These are phyloP conservation scores for Mycena indigotica DNA, from an alignment of 768 basidiomycete species.

Conservation along the genomic window DNA sequence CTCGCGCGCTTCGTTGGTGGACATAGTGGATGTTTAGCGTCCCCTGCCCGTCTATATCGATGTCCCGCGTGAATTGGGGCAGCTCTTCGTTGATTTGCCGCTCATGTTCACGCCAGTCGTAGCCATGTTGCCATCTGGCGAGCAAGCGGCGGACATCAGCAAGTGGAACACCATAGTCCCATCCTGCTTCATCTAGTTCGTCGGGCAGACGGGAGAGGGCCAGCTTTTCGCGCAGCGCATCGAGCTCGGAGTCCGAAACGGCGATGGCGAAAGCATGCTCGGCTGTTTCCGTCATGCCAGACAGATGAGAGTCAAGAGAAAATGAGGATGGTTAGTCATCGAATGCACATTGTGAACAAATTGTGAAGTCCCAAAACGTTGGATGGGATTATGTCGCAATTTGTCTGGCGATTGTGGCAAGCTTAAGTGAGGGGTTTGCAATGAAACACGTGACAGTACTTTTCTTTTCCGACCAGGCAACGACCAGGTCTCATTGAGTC, in stretches of 20 bases:
- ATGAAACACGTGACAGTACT: no score
- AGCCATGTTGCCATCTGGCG: slow-evolving; percentile 49
- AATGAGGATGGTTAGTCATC: no score
- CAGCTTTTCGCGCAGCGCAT: slow-evolving; percentile 48
- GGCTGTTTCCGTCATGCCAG: no score
- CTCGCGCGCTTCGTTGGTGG: slow-evolving; percentile 39
- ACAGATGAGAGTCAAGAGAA: slow-evolving; percentile 23
- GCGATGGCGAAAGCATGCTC: slow-evolving; percentile 51
- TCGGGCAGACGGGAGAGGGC: slow-evolving; percentile 53
- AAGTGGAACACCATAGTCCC: slow-evolving; percentile 56
- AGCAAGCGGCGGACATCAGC: slow-evolving; percentile 50
- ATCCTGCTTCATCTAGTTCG: slow-evolving; percentile 52
- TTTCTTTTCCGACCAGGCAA: no score
- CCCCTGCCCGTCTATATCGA: slow-evolving; percentile 40
- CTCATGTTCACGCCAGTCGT: slow-evolving; percentile 37
- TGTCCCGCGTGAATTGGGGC: slow-evolving; percentile 47
- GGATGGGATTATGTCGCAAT: no score
- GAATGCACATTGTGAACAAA: no score
- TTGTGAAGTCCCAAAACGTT: no score
- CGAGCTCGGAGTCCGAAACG: slow-evolving; percentile 45
- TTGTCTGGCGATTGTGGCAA: no score
- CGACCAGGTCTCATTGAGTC: no score
- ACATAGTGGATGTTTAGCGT: slow-evolving; percentile 47
- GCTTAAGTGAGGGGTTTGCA: no score
- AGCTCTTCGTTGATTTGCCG: slow-evolving; percentile 39